phyloP scores from a whole-genome alignment of 2,329 filamentous ascomycete genomes.

The Sclerotinia glacialis region DNA sequence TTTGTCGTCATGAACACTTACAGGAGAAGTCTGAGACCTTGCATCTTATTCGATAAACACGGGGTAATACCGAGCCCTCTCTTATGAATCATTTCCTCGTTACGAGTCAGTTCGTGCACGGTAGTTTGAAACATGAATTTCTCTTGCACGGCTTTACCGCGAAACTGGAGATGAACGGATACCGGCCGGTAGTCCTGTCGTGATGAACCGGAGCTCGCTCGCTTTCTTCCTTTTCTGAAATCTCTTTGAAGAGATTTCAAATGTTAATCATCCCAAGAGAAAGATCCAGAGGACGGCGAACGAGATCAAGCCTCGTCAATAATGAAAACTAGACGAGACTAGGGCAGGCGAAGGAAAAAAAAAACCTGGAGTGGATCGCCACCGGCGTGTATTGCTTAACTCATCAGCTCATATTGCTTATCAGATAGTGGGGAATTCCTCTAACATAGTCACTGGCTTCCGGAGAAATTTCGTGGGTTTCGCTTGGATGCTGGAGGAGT shows the following conservation, averaged over 20 bases:
- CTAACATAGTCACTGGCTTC: background rate
- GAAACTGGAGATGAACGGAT: background rate
- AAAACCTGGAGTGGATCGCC: constrained; percentile 19
- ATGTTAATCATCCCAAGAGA: background rate
- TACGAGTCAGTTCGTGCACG: background rate
- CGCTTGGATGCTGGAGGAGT: background rate
- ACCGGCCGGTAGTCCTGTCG: no score
- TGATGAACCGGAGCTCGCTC: background rate
- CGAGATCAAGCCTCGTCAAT: constrained; percentile 1
- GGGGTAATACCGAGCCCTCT: constrained; percentile 5
- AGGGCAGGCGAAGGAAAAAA: background rate
- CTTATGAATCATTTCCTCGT: background rate
- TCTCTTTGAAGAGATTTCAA: background rate
- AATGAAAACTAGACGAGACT: background rate
- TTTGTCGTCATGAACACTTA: constrained; percentile 11
- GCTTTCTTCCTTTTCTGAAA: background rate
- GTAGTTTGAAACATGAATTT: constrained; percentile 11
- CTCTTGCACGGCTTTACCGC: constrained; percentile 12
- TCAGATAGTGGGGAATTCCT: constrained; percentile 19
- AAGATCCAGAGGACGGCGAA: background rate
- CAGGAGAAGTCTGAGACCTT: background rate
- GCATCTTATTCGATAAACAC: constrained; percentile 11
- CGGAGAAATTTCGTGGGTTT: constrained; percentile 21
- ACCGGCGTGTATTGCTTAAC: constrained; percentile 10
- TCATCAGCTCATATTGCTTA: constrained; percentile 9